These are phyloP conservation scores for Phytophthora agathidicida DNA, from an alignment of 352 stramenopile genomes.

Conservation along the genomic window DNA sequence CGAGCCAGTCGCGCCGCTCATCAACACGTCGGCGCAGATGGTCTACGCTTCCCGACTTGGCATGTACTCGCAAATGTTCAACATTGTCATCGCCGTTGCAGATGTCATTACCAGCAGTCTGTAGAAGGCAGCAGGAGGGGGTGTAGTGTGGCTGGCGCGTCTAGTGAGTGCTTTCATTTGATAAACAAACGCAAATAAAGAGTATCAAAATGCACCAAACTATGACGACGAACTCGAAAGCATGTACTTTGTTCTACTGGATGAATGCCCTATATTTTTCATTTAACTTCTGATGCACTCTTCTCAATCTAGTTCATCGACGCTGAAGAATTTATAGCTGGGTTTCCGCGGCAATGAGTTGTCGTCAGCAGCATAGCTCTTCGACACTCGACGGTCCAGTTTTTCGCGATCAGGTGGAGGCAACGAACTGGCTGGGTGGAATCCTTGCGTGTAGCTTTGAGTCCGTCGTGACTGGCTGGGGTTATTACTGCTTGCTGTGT, in stretches of 20 bases:
- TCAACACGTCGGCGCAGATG: conserved; percentile 80
- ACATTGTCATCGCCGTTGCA: conserved; percentile 76
- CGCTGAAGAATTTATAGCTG: conserved; percentile 51
- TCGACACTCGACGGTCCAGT: conserved; percentile 6
- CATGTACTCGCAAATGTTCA: conserved; percentile 82
- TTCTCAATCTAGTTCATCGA: conserved; percentile 62
- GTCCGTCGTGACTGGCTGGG: conserved; percentile 10
- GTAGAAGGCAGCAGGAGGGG: conserved; percentile 13
- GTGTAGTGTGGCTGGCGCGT: conserved; percentile 11
- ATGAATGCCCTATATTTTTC: neutral
- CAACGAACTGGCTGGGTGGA: conserved; percentile 13
- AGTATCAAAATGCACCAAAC: neutral
- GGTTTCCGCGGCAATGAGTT: neutral
- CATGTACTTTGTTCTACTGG: neutral
- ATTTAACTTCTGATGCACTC: neutral
- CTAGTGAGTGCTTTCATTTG: conserved; percentile 15
- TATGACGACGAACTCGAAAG: neutral
- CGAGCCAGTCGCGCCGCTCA: conserved; percentile 35
- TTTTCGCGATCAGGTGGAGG: conserved; percentile 9
- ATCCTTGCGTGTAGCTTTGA: conserved; percentile 12
- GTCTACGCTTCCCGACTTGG: conserved; percentile 76
- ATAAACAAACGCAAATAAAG: conserved; percentile 13
- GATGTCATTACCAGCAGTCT: conserved; percentile 66
- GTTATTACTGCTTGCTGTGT: conserved; percentile 1
- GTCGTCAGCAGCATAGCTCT: conserved; percentile 22